phyloP scores from a whole-genome alignment of 2,329 filamentous ascomycete species.

The Cryphonectria parasitica region DNA sequence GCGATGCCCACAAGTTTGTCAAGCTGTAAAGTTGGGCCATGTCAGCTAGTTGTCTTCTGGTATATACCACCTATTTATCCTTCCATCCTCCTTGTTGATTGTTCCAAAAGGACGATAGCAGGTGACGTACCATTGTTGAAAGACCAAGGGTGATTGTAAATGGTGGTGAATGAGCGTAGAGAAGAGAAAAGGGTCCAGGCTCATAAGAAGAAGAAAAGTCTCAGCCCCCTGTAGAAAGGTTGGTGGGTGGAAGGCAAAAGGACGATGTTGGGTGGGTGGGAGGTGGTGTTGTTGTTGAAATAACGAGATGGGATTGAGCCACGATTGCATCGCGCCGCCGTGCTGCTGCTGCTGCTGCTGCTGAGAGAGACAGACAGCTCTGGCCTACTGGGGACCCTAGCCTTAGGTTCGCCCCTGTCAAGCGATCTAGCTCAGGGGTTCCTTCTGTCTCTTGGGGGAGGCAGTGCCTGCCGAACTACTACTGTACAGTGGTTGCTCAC shows the following conservation, averaged over 20 bases:
- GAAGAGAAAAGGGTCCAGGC: slow-evolving; percentile 14
- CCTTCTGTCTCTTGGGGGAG: not conserved
- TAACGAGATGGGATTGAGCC: slow-evolving; percentile 22
- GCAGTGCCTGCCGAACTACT: not conserved
- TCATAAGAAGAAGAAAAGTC: not conserved
- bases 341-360: too few species aligned
- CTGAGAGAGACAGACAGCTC: slow-evolving; percentile 14
- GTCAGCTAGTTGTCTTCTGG: slow-evolving; percentile 16
- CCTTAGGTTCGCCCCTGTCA: slow-evolving; percentile 13
- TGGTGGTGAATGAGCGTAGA: slow-evolving; percentile 24
- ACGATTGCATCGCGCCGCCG: slow-evolving; percentile 24
- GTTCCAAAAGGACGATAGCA: not conserved
- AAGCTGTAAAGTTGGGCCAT: slow-evolving; percentile 61
- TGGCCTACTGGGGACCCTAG: not conserved
- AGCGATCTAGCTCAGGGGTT: slow-evolving; percentile 6
- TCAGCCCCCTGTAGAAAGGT: slow-evolving; percentile 5
- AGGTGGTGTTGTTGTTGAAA: not conserved
- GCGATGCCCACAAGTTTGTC: slow-evolving; percentile 77
- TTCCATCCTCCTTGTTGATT: not conserved
- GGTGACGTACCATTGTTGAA: slow-evolving; percentile 38
- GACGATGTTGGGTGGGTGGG: not conserved
- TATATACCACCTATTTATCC: not conserved
- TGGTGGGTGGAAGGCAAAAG: not conserved
- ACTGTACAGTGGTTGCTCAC: not conserved
- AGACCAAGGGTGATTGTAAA: slow-evolving; percentile 6